Base-by-base conservation (phyloP, 2,329 filamentous ascomycete genomes). In the Esteya vermicola region DNA sequence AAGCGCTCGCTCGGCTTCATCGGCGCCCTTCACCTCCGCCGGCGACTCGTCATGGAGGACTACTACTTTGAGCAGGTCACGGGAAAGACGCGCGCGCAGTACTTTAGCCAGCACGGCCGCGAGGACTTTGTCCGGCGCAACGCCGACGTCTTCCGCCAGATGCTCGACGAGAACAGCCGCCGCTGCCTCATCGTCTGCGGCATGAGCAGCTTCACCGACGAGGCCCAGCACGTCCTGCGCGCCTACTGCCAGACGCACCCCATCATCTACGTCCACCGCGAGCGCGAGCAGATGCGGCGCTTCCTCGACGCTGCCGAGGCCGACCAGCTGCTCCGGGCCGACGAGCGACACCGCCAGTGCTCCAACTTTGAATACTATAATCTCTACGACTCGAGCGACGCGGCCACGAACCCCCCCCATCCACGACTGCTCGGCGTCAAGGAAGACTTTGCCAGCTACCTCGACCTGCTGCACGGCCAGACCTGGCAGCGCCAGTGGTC, bases 341-440 rank as follows among this genome's bases (percentile, higher is more conserved):
- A 70, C 38, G 61, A 64, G 25, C 66, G 71, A 26, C 72, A 81
- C 48, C 67, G 77, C 40, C 61, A 63, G 6, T 80, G 75, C 54
- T 76, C 78, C 10, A 85, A 82, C 46, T 64, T 80, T 40, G 80
- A 85, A 51, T 85, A 81, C 52, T 83, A 73, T 60, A 84, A 83
- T 48, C 61, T 81, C 12, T 69, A 75, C 45, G 64, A 63, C 36
- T 56, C 55, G 20, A 28, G 25, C 37, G 14, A 21, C 19, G 14
- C 8, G 18, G 10, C 27, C 10, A 23, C 4, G 43, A 37, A 49
- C 33, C 46, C 39, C 40, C 2, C 34, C 31, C 6, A 18, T 23
- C 28, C 28, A 16, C 61, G 56, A 7, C 58, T 82, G 3, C 73
- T 81, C 41, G 57, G 68, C 43, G 70, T 63, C 32, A 75, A 75